Base-by-base conservation (phyloP, 2,329 filamentous ascomycete species). In the Moelleriella libera region DNA sequence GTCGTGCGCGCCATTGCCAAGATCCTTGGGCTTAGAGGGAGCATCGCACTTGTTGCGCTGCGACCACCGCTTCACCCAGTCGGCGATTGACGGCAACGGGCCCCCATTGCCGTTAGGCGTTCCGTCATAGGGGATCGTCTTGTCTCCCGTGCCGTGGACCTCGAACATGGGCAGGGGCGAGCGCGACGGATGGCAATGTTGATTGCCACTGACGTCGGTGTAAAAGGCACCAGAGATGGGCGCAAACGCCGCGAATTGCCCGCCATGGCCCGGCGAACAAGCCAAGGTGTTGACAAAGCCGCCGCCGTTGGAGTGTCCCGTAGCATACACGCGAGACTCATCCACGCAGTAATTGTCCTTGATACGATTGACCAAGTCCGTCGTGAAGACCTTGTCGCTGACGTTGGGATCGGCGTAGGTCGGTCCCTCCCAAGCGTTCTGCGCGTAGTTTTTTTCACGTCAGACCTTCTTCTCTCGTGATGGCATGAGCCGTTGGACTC, bases 131-230 rank as follows among this genome's bases (percentile, higher is more conserved):
- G 58, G 52, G 34, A 76, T 72, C 0, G 64, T 70, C 3, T 51
- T 59, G 54, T 76, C 74, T 2, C 53, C 61, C 2, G 63, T 65
- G n/a, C 72, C 72, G 54, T 76, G 73, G 46, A 75, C 68, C 41
- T 72, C 68, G 7, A 76, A 56, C 8, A 76, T 60, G 1, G 72
- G 70, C 4, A 74, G 3, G 51, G 56, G 57, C 68, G 73, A n/a
- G 57, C 58, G 43, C 61, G 59, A 3, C 2, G 67, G 62, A 14
- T 63, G 52, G 52, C 63, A 68, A 8, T 59, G 54, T 2, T 52
- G 49, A 4, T 57, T 52, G 10, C 50, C 52, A 30, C 47, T 37
- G 28, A 53, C 52, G n/a, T 67, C 61, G 6, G 62, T 65, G 53
- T 72, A 71, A 45, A 66, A 67, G 0, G 68, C 62, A 0, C 67